Conservation (phyloP, 768 basidiomycete species). For the Mycena sanguinolenta region DNA sequence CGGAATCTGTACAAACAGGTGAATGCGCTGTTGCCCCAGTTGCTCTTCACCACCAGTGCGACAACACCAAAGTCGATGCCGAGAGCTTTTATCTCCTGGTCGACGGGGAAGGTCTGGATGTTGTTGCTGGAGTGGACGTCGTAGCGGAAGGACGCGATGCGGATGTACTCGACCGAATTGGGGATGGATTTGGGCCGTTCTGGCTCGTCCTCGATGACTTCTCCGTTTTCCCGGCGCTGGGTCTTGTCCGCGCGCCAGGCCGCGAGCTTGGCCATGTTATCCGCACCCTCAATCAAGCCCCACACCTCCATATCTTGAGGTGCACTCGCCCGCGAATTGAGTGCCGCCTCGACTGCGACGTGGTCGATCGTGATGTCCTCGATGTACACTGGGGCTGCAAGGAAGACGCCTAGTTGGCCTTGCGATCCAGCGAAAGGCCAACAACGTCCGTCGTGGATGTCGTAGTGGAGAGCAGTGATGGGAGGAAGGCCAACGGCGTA, state of each 20-base stretch:
- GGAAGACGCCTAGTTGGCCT: conserved; percentile 87
- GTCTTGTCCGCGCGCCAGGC: conserved; percentile 66
- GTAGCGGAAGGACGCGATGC: conserved; percentile 79
- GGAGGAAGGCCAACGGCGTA: conserved; percentile 84
- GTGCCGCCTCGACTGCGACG: conserved; percentile 83
- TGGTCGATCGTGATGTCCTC: conserved; percentile 91
- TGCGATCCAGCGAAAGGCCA: conserved; percentile 89
- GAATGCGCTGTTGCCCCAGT: conserved; percentile 87
- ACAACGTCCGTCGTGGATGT: conserved; percentile 86
- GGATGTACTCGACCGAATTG: conserved; percentile 63
- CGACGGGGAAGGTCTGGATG: conserved; percentile 87
- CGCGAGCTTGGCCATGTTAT: conserved; percentile 73
- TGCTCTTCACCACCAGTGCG: conserved; percentile 81
- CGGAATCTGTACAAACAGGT: conserved; percentile 93
- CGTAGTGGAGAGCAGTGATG: conserved; percentile 89
- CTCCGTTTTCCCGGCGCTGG: conserved; percentile 48
- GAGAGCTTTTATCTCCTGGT: conserved; percentile 73
- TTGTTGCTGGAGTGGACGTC: conserved; percentile 67
- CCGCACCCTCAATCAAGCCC: conserved; percentile 86
- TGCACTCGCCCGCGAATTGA: conserved; percentile 79
- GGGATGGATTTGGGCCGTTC: conserved; percentile 65
- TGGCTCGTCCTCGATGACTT: conserved; percentile 48
- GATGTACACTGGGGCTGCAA: conserved; percentile 81
- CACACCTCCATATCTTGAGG: conserved; percentile 92
- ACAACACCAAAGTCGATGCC: conserved; percentile 90